Evolutionary conservation across 78 protist species (phyloP).

Genomic region (Creolimax fragrantissima): DNA sequence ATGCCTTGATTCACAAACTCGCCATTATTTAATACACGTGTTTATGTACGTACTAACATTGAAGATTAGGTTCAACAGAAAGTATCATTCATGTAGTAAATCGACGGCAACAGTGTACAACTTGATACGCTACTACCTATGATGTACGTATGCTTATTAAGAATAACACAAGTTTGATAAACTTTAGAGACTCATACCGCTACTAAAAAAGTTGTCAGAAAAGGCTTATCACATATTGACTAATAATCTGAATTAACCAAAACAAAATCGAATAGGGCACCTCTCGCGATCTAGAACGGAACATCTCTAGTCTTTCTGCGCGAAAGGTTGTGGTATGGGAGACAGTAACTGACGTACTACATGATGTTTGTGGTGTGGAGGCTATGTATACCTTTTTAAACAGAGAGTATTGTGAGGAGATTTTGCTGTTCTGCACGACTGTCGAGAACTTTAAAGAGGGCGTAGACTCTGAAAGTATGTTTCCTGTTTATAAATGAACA

Average conservation of each 20-base stretch:
- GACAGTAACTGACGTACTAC: background rate
- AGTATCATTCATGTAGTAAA: too few species aligned
- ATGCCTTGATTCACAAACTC: background rate
- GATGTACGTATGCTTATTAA: too few species aligned
- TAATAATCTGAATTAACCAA: too few species aligned
- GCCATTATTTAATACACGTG: background rate
- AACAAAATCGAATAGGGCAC: background rate
- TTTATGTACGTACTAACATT: too few species aligned
- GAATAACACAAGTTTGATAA: background rate
- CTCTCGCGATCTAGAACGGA: background rate
- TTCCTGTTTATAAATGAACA: too few species aligned
- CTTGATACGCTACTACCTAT: too few species aligned
- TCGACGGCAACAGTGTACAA: too few species aligned
- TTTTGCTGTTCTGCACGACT: background rate
- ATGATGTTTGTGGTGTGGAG: background rate
- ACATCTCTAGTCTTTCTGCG: background rate
- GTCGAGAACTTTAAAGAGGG: background rate
- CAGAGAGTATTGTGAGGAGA: background rate
- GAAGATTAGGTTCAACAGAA: too few species aligned
- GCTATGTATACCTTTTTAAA: background rate
- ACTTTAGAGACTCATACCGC: background rate
- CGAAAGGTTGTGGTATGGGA: background rate
- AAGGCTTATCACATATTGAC: too few species aligned
- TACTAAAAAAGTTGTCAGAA: too few species aligned
- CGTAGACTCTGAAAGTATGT: background rate